Evolutionary conservation across 495 filamentous ascomycete genomes (phyloP).

Genomic region (Rostrohypoxylon terebratum): DNA sequence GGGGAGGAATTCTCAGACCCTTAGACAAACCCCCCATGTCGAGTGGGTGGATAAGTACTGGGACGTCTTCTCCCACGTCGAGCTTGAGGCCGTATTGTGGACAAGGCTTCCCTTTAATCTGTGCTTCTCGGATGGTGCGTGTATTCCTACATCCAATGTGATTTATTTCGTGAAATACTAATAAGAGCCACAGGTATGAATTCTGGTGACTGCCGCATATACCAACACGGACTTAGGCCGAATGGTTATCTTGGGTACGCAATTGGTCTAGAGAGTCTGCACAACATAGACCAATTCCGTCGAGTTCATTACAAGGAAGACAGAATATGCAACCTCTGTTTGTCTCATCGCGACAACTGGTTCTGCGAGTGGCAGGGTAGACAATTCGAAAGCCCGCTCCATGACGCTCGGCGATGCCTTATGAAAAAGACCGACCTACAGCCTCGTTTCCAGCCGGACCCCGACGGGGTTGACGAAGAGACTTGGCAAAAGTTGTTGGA

Average conservation of each 20-base stretch:
- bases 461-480: not conserved
- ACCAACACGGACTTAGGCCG: too few relatives aligned
- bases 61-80: not conserved
- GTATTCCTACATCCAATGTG: not conserved
- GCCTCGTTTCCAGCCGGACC: slow-evolving; percentile 14
- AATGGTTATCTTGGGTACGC: not conserved
- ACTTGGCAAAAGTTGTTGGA: not conserved
- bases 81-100: not conserved
- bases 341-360: too few relatives aligned
- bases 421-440: not conserved
- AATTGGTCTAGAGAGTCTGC: not conserved
- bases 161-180: too few relatives aligned
- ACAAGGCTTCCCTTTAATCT: not conserved
- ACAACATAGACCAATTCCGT: too few relatives aligned
- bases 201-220: not conserved
- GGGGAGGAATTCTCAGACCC: not conserved
- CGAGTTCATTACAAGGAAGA: too few relatives aligned
- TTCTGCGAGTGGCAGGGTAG: not conserved
- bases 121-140: not conserved
- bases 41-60: slow-evolving; percentile 14
- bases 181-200: too few relatives aligned
- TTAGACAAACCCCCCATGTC: not conserved
- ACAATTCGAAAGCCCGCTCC: not conserved
- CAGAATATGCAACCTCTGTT: too few relatives aligned
- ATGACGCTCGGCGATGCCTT: not conserved